Conservation (phyloP, 192 early-diverging fungal species). For the Jimgerdemannia lactiflua region DNA sequence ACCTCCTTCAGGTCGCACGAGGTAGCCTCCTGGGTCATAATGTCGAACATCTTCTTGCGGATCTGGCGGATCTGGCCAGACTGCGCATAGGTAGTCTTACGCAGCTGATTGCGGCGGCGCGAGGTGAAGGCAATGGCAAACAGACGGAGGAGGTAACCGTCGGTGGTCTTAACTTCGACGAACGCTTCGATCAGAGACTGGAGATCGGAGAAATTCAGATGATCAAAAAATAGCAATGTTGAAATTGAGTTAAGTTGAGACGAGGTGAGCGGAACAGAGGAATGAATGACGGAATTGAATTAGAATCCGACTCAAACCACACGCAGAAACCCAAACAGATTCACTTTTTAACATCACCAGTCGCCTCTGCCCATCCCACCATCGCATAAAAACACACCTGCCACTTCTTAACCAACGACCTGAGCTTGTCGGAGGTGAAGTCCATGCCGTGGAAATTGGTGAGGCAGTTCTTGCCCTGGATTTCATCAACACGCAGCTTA, state of each 20-base stretch:
- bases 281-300: not conserved
- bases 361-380: too few species aligned
- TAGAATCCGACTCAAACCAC: not conserved
- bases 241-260: not conserved
- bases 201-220: not conserved
- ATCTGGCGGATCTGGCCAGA: conserved; percentile 95
- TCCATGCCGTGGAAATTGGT: conserved; percentile 99
- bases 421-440: conserved; percentile 99
- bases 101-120: conserved; percentile 90
- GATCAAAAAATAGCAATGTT: not conserved
- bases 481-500: conserved; percentile 94
- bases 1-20: conserved; percentile 93
- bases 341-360: conserved; percentile 3
- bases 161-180: conserved; percentile 99
- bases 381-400: conserved; percentile 40
- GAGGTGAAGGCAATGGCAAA: conserved; percentile 98
- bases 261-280: not conserved
- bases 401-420: conserved; percentile 99
- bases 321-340: not conserved
- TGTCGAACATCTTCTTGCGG: conserved; percentile 99
- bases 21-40: conserved; percentile 84
- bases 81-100: conserved; percentile 98
- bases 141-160: conserved; percentile 98
- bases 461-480: conserved; percentile 97
- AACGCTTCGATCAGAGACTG: conserved; percentile 95